phyloP scores from a whole-genome alignment of 2,329 filamentous ascomycete genomes.

The Penicillium glabrum region DNA sequence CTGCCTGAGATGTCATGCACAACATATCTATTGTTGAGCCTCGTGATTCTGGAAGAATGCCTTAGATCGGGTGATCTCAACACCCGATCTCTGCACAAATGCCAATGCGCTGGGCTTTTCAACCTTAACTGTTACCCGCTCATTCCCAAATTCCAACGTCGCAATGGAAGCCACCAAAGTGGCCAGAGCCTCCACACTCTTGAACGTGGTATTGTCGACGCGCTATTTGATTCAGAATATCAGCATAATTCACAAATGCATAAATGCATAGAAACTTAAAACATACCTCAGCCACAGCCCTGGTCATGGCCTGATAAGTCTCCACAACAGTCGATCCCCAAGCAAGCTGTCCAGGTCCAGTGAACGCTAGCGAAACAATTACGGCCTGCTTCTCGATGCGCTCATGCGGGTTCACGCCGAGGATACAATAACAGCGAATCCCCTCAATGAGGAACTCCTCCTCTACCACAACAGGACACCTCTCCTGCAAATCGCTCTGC shows the following conservation, averaged over 20 bases:
- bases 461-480: slow-evolving; percentile 31
- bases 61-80: slow-evolving; percentile 50
- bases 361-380: slow-evolving; percentile 41
- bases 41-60: slow-evolving; percentile 41
- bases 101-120: slow-evolving; percentile 54
- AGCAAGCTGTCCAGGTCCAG: slow-evolving; percentile 31
- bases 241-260: slow-evolving; percentile 6
- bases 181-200: slow-evolving; percentile 53
- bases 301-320: slow-evolving; percentile 41
- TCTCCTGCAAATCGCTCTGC: slow-evolving; percentile 21
- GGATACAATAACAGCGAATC: slow-evolving; percentile 47
- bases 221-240: slow-evolving; percentile 26
- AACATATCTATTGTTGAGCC: slow-evolving; percentile 11
- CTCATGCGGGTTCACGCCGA: slow-evolving; percentile 56
- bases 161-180: slow-evolving; percentile 49
- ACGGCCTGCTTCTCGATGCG: slow-evolving; percentile 52
- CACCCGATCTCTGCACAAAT: slow-evolving; percentile 49
- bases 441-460: slow-evolving; percentile 44
- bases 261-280: background rate
- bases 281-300: slow-evolving; percentile 40
- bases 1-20: slow-evolving; percentile 7
- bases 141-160: slow-evolving; percentile 46
- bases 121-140: slow-evolving; percentile 48
- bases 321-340: slow-evolving; percentile 36
- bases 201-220: slow-evolving; percentile 50